Conservation (phyloP, 1,139 yeast genomes). For the Yamadazyma membranifaciens region DNA sequence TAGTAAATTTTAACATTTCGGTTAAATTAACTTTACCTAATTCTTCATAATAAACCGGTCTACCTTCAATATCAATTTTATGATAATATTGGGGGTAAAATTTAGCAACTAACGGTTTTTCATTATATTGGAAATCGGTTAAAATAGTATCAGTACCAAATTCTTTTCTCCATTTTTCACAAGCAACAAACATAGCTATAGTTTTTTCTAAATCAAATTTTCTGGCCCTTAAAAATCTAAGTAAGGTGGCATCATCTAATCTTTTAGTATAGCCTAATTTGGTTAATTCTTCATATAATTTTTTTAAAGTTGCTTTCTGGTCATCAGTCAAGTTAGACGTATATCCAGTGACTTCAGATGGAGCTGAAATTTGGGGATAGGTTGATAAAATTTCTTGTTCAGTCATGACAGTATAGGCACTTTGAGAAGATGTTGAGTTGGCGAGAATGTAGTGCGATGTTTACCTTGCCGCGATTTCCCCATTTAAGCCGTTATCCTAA, state of each 20-base stretch:
- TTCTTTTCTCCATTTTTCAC: slow-evolving; percentile 90
- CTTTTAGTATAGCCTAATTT: slow-evolving; percentile 71
- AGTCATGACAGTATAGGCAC: not conserved
- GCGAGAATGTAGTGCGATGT: not conserved
- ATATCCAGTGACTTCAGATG: slow-evolving; percentile 65
- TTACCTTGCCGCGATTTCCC: not conserved
- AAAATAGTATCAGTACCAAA: slow-evolving; percentile 86
- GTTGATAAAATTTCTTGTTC: slow-evolving; percentile 41
- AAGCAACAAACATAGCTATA: slow-evolving; percentile 74
- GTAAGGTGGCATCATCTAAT: slow-evolving; percentile 80
- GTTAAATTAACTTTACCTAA: slow-evolving; percentile 85
- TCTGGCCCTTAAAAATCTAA: slow-evolving; percentile 92
- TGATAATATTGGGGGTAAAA: slow-evolving; percentile 96
- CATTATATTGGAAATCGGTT: slow-evolving; percentile 82
- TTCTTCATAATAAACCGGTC: slow-evolving; percentile 94
- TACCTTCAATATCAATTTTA: slow-evolving; percentile 94
- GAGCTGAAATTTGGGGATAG: slow-evolving; percentile 69
- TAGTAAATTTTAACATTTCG: slow-evolving; percentile 90
- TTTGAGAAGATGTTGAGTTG: not conserved
- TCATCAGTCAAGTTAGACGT: slow-evolving; percentile 76
- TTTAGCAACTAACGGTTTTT: slow-evolving; percentile 85
- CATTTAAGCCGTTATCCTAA: no score
- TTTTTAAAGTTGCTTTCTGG: slow-evolving; percentile 59
- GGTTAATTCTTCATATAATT: slow-evolving; percentile 56
- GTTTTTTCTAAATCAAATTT: slow-evolving; percentile 84